These are phyloP conservation scores for Elongisporangium anandrum DNA, from an alignment of 352 stramenopile genomes.

Conservation along the genomic window DNA sequence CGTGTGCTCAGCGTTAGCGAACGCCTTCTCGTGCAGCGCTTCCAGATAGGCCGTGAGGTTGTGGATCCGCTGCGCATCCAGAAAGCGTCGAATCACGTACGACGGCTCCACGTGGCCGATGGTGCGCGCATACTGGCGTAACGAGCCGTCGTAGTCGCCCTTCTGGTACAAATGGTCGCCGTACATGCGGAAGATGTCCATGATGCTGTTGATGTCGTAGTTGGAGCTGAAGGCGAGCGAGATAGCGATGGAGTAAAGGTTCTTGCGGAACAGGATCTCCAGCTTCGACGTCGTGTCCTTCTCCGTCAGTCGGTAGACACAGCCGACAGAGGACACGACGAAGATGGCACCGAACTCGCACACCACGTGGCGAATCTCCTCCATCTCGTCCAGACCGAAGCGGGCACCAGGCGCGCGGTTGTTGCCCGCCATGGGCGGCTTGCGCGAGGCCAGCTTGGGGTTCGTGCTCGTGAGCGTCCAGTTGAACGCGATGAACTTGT, in stretches of 20 bases:
- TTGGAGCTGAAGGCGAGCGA: slow-evolving; percentile 95
- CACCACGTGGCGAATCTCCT: slow-evolving; percentile 83
- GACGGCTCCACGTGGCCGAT: slow-evolving; percentile 97
- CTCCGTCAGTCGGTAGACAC: slow-evolving; percentile 92
- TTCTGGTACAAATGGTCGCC: slow-evolving; percentile 98
- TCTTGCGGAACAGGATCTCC: slow-evolving; percentile 95
- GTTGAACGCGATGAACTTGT: slow-evolving; percentile 93
- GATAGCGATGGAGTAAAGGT: slow-evolving; percentile 97
- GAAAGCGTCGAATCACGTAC: slow-evolving; percentile 97
- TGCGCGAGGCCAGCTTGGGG: slow-evolving; percentile 2
- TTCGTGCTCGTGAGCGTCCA: slow-evolving; percentile 76
- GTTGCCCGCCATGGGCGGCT: slow-evolving; percentile 10
- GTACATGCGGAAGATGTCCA: slow-evolving; percentile 95
- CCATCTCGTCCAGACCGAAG: slow-evolving; percentile 82
- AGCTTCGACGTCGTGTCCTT: slow-evolving; percentile 96
- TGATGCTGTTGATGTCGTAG: slow-evolving; percentile 94
- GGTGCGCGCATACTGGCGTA: slow-evolving; percentile 97
- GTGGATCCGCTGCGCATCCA: slow-evolving; percentile 96
- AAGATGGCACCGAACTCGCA: slow-evolving; percentile 87
- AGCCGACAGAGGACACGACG: slow-evolving; percentile 78
- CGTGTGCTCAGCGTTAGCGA: slow-evolving; percentile 91
- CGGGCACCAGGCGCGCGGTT: slow-evolving; percentile 45
- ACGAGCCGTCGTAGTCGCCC: slow-evolving; percentile 92
- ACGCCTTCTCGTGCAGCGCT: slow-evolving; percentile 87
- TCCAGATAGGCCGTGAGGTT: slow-evolving; percentile 97